phyloP scores from a whole-genome alignment of 495 filamentous ascomycete species.

The Aspergillus homomorphus region DNA sequence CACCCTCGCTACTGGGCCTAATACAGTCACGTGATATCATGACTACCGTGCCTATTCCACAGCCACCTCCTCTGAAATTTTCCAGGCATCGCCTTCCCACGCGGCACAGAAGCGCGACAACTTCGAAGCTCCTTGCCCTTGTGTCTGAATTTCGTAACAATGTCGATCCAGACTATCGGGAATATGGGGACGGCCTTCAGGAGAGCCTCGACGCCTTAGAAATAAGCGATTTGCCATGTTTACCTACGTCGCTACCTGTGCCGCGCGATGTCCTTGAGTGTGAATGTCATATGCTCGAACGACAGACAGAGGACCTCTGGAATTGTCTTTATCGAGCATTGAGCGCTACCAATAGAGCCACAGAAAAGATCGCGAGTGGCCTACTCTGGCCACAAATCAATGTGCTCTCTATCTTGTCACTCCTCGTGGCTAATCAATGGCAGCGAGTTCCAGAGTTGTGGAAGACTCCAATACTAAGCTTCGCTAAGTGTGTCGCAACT shows the following conservation, averaged over 20 bases:
- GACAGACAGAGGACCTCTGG: constrained; percentile 1
- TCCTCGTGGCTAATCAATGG: constrained; percentile 8
- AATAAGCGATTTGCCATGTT: background rate
- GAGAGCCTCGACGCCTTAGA: constrained; percentile 13
- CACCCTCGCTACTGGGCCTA: background rate
- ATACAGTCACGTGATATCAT: no score
- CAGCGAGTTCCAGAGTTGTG: constrained; percentile 7
- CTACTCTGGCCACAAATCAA: constrained; percentile 10
- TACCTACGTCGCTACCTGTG: background rate
- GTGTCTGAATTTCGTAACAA: constrained; percentile 5
- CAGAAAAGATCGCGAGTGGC: background rate
- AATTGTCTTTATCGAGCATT: background rate
- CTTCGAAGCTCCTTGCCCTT: constrained; percentile 6
- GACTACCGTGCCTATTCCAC: background rate
- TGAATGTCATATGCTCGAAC: background rate
- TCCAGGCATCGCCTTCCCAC: background rate
- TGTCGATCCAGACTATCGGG: background rate
- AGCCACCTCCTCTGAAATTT: constrained; percentile 3
- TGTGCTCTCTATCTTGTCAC: constrained; percentile 7
- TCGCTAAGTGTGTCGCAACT: constrained; percentile 9
- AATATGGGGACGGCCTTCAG: constrained; percentile 8
- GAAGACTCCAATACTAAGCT: constrained; percentile 5
- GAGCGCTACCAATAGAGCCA: background rate
- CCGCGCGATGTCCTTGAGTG: background rate
- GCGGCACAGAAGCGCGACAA: background rate